Conservation (phyloP, 495 filamentous ascomycete species). For the Penicillium paxilli region DNA sequence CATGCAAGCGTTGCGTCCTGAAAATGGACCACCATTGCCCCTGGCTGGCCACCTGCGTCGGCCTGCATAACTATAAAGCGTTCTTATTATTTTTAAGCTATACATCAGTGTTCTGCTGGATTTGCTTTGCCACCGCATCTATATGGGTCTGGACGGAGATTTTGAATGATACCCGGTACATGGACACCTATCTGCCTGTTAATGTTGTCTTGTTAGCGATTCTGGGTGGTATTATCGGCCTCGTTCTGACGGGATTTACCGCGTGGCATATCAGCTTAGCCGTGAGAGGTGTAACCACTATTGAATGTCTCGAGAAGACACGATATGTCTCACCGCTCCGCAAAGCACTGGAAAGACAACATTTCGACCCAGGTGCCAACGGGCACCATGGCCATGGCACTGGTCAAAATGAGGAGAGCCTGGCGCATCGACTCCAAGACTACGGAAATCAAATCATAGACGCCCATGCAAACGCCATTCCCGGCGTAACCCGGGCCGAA, state of each 20-base stretch:
- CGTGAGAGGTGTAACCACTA: conserved; percentile 78
- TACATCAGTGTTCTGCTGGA: conserved; percentile 80
- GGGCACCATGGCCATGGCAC: conserved; percentile 13
- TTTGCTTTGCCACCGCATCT: conserved; percentile 70
- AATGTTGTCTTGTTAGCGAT: conserved; percentile 88
- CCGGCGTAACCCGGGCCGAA: conserved; percentile 74
- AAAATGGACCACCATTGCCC: conserved; percentile 99
- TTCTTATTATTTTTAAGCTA: conserved; percentile 95
- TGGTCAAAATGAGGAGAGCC: conserved; percentile 60
- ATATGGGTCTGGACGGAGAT: conserved; percentile 83
- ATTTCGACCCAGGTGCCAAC: conserved; percentile 42
- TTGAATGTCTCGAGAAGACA: conserved; percentile 92
- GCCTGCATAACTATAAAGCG: conserved; percentile 90
- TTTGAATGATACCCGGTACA: conserved; percentile 57
- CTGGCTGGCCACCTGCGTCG: conserved; percentile 95
- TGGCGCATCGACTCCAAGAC: conserved; percentile 56
- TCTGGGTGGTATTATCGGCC: conserved; percentile 82
- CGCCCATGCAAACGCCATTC: conserved; percentile 80
- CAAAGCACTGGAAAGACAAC: conserved; percentile 63
- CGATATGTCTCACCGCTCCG: conserved; percentile 82
- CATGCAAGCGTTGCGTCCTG: conserved; percentile 87
- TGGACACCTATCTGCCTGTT: conserved; percentile 76
- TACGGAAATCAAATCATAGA: conserved; percentile 77
- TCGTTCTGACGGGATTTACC: conserved; percentile 88
- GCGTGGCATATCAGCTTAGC: conserved; percentile 90